Evolutionary conservation across 225 moss, liverwort and hornwort species (phyloP).

Genomic region (Pseudisothecium myosuroides): DNA sequence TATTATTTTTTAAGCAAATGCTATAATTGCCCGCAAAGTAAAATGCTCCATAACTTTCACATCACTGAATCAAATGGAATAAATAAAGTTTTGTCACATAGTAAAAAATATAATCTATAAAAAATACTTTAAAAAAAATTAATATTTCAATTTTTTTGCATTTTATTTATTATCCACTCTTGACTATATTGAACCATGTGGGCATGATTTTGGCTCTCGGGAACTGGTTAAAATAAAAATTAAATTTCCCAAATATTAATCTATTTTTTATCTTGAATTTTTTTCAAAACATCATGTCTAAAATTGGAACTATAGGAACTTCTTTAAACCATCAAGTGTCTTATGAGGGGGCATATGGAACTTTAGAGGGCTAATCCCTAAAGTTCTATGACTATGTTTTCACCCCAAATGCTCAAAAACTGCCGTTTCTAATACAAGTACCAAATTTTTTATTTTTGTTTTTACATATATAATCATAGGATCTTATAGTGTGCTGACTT

Average conservation of each 20-base stretch:
- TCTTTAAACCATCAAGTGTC: not conserved
- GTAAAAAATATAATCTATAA: not conserved
- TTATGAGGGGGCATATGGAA: fast-evolving
- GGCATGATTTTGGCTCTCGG: fast-evolving
- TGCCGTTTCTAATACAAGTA: no score
- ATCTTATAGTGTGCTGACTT: no score
- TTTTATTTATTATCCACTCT: not conserved
- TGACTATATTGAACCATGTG: not conserved
- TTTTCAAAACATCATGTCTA: not conserved
- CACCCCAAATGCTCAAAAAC: no score
- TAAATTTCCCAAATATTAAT: not conserved
- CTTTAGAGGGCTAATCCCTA: no score
- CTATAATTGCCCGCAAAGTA: no score
- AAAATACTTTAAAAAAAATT: not conserved
- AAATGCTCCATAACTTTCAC: not conserved
- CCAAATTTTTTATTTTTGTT: no score
- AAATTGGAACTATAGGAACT: not conserved
- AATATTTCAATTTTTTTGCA: no score
- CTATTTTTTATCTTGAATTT: not conserved
- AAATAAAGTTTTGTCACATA: not conserved
- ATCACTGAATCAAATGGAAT: not conserved
- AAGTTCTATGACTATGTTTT: no score
- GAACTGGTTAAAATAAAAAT: not conserved
- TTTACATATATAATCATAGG: no score
- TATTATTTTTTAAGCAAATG: not conserved